These are phyloP conservation scores for Blastocystis hominis DNA, from an alignment of 352 stramenopile species.

Conservation along the genomic window DNA sequence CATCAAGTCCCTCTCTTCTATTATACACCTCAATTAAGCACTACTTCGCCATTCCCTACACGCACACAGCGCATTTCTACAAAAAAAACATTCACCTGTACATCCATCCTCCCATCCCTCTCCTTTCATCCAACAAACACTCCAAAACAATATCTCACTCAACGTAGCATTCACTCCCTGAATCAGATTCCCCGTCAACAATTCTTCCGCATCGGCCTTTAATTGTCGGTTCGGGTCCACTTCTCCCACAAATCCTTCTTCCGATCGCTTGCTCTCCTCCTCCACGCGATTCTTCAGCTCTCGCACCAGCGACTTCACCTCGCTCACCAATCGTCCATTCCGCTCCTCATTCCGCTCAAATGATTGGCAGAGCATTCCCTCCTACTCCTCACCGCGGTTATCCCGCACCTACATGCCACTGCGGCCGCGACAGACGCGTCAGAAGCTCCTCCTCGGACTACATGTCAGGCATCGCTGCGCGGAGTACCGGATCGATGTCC, in stretches of 20 bases:
- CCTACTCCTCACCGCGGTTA: not conserved
- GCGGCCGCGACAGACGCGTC: slow-evolving; percentile 12
- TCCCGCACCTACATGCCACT: slow-evolving; percentile 1
- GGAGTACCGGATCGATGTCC: slow-evolving; percentile 35
- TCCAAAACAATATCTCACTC: slow-evolving; percentile 41
- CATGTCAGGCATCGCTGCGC: not conserved
- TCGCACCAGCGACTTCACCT: slow-evolving; percentile 2
- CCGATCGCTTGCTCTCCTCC: not conserved
- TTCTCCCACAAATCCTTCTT: not conserved
- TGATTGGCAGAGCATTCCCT: slow-evolving; percentile 25
- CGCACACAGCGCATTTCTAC: too few relatives aligned
- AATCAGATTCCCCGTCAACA: slow-evolving; percentile 27
- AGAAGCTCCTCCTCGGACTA: slow-evolving; percentile 31
- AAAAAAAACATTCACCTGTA: too few relatives aligned
- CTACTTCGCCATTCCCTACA: too few relatives aligned
- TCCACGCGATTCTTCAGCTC: slow-evolving; percentile 33
- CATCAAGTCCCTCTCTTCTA: too few relatives aligned
- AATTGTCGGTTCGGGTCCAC: slow-evolving; percentile 30
- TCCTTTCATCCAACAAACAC: too few relatives aligned
- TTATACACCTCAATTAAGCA: too few relatives aligned
- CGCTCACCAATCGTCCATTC: not conserved
- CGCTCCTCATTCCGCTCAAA: not conserved
- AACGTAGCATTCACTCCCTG: slow-evolving; percentile 44
- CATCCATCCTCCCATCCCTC: too few relatives aligned
- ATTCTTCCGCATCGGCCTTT: slow-evolving; percentile 26